Evolutionary conservation across 2,329 filamentous ascomycete genomes (phyloP).

Genomic region (Claviceps maximensis): DNA sequence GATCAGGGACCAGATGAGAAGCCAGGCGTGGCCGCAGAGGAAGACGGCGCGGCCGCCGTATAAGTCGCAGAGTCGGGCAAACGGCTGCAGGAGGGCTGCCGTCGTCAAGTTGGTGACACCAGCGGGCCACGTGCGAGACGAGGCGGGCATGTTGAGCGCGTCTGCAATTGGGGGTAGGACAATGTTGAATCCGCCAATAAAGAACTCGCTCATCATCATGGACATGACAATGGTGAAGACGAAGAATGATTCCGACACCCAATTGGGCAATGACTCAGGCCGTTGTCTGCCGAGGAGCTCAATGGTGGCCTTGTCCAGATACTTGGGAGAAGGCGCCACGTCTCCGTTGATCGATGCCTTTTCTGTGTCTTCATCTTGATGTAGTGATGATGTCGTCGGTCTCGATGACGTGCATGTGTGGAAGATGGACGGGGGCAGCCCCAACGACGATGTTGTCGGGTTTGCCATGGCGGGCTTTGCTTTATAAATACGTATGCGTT

Average conservation of each 20-base stretch:
- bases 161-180: conserved; percentile 52
- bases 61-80: conserved; percentile 48
- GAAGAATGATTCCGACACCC: conserved; percentile 47
- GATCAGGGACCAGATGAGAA: conserved; percentile 54
- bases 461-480: background rate
- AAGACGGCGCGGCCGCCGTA: conserved; percentile 50
- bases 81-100: conserved; percentile 46
- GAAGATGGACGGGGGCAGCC: background rate
- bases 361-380: background rate
- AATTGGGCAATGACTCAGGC: conserved; percentile 39
- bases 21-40: conserved; percentile 47
- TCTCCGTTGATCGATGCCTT: background rate
- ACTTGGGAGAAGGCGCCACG: background rate
- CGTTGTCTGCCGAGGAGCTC: conserved; percentile 50
- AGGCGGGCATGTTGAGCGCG: conserved; percentile 50
- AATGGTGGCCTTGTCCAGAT: conserved; percentile 24
- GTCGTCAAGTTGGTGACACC: conserved; percentile 47
- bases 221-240: conserved; percentile 48
- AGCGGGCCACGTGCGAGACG: conserved; percentile 49
- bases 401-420: background rate
- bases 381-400: background rate
- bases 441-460: background rate
- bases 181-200: conserved; percentile 64
- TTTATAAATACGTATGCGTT: too few species aligned
- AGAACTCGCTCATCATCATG: conserved; percentile 58